Percentiles rank a stretch among this genome's conserved stretches.
These are phyloP conservation scores for Penicillium oxalicum DNA, from an alignment of 2,329 filamentous ascomycete species.

Conservation along the genomic window DNA sequence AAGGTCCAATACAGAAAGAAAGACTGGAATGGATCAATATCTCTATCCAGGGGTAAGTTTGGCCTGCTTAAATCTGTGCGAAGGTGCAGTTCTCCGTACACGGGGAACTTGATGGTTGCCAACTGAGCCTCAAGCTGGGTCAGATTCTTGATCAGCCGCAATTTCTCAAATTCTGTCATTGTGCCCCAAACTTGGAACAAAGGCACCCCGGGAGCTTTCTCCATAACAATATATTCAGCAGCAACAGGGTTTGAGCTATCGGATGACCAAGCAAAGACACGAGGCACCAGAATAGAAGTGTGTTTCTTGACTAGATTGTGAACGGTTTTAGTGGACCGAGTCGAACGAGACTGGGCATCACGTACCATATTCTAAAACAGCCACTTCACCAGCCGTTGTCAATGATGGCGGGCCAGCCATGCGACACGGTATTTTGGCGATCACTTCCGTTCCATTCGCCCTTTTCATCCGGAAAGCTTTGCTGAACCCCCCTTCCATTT, in stretches of 20 bases:
- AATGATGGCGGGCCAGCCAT: conserved; percentile 24
- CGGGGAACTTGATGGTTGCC: background rate
- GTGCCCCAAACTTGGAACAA: background rate
- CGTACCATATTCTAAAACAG: conserved; percentile 22
- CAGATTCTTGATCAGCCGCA: background rate
- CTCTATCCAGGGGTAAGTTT: conserved; percentile 4
- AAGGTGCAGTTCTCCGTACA: background rate
- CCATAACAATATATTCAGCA: background rate
- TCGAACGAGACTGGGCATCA: background rate
- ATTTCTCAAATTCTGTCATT: background rate
- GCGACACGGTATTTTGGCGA: conserved; percentile 20
- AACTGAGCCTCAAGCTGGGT: background rate
- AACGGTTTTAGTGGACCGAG: background rate
- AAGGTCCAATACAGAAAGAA: conserved; percentile 19
- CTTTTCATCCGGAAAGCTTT: background rate
- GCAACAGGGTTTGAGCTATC: background rate
- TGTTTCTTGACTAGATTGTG: background rate
- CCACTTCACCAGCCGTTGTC: conserved; percentile 30
- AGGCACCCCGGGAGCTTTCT: background rate
- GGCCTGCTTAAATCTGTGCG: background rate
- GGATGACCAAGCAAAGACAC: background rate
- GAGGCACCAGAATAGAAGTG: background rate
- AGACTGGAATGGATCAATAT: conserved; percentile 9
- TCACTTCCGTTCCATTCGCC: background rate
- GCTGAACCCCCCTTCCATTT: background rate